Evolutionary conservation across 2,329 filamentous ascomycete genomes (phyloP).

Genomic region (Penicillium sp.): DNA sequence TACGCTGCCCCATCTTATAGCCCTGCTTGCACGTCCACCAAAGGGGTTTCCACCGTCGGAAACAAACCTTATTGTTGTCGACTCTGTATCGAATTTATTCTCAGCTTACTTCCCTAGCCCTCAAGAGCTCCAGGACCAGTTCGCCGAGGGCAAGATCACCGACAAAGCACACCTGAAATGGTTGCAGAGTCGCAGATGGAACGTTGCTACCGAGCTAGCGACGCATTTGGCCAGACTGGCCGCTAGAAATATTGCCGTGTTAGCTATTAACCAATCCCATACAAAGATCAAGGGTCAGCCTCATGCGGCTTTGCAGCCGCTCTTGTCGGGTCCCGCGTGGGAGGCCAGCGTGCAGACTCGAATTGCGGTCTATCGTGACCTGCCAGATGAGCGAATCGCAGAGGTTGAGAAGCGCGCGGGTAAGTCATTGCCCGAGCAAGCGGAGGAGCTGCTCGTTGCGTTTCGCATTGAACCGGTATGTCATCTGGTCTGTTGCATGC

Average conservation of each 20-base stretch:
- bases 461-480: constrained; percentile 43
- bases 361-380: constrained; percentile 77
- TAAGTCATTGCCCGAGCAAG: constrained; percentile 34
- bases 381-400: constrained; percentile 55
- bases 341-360: constrained; percentile 72
- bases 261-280: constrained; percentile 75
- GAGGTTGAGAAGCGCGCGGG: constrained; percentile 66
- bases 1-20: constrained; percentile 65
- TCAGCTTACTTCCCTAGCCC: constrained; percentile 71
- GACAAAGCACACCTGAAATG: constrained; percentile 43
- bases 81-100: constrained; percentile 73
- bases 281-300: constrained; percentile 72
- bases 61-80: constrained; percentile 71
- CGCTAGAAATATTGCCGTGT: constrained; percentile 67
- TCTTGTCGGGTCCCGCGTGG: constrained; percentile 75
- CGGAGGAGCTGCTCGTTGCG: constrained; percentile 34
- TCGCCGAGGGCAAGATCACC: constrained; percentile 30
- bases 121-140: constrained; percentile 34
- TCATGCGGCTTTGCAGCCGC: constrained; percentile 67
- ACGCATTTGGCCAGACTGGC: constrained; percentile 67
- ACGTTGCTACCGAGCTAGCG: constrained; percentile 65
- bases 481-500: not conserved
- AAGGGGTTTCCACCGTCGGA: constrained; percentile 59
- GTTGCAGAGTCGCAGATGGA: constrained; percentile 45
- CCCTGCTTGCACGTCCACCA: constrained; percentile 68